Conservation (phyloP, 108 stramenopile genomes). For the Hondaea fermentalgiana region DNA sequence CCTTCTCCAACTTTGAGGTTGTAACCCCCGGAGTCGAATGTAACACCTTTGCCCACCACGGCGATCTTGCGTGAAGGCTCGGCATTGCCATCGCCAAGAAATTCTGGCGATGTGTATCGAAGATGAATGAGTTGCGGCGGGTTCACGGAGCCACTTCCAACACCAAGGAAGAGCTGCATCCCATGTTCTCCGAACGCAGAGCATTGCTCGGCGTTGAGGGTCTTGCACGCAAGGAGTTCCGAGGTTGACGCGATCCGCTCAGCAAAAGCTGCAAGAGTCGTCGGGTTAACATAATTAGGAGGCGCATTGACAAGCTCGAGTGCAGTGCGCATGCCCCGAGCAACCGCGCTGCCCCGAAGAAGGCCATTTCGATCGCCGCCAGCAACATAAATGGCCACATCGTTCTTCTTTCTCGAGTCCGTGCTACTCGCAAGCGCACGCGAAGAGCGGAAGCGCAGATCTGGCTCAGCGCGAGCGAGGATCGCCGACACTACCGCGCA, state of each 20-base stretch:
- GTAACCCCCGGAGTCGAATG: constrained; percentile 98
- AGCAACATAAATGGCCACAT: not conserved
- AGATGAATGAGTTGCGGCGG: constrained; percentile 93
- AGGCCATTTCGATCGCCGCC: not conserved
- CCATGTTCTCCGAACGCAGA: constrained; percentile 51
- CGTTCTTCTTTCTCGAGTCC: not conserved
- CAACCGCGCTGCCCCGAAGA: constrained; percentile 13
- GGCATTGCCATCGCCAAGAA: not conserved
- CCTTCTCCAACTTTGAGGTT: constrained; percentile 83
- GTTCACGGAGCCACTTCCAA: constrained; percentile 77
- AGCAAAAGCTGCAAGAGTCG: constrained; percentile 71
- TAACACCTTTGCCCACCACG: constrained; percentile 83
- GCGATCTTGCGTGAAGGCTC: constrained; percentile 63
- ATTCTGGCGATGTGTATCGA: constrained; percentile 64
- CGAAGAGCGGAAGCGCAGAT: not conserved
- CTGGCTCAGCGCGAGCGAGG: not conserved
- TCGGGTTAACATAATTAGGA: constrained; percentile 83
- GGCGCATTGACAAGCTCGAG: constrained; percentile 92
- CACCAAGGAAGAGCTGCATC: constrained; percentile 88
- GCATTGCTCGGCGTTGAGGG: constrained; percentile 73
- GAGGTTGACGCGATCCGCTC: constrained; percentile 60
- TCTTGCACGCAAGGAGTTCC: constrained; percentile 61
- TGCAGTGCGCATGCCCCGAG: constrained; percentile 41
- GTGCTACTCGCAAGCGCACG: not conserved
- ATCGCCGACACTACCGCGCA: not conserved